phyloP scores from a whole-genome alignment of 768 basidiomycete genomes.

The Pholiota conissans region DNA sequence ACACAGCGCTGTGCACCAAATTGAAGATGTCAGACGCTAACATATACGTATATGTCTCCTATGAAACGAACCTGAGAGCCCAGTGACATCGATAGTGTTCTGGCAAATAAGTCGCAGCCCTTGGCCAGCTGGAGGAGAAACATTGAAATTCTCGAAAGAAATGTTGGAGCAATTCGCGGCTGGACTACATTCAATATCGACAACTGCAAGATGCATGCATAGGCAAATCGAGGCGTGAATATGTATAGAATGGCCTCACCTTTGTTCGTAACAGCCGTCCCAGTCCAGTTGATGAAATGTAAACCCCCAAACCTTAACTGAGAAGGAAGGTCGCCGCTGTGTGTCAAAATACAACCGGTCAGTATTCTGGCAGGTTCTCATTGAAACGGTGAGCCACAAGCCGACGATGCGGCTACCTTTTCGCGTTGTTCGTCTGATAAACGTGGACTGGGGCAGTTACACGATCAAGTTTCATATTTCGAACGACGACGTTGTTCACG shows the following conservation, averaged over 20 bases:
- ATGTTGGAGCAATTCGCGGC: slow-evolving; percentile 47
- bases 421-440: slow-evolving; percentile 51
- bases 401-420: slow-evolving; percentile 31
- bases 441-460: slow-evolving; percentile 48
- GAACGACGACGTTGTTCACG: slow-evolving; percentile 43
- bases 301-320: slow-evolving; percentile 46
- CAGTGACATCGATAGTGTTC: slow-evolving; percentile 41
- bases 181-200: slow-evolving; percentile 44
- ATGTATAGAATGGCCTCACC: slow-evolving; percentile 25
- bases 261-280: slow-evolving; percentile 41
- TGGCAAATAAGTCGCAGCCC: slow-evolving; percentile 42
- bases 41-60: background rate
- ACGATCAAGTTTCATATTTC: slow-evolving; percentile 45
- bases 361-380: background rate
- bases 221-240: background rate
- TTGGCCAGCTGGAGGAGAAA: slow-evolving; percentile 36
- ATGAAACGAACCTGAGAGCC: slow-evolving; percentile 30
- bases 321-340: slow-evolving; percentile 52
- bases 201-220: slow-evolving; percentile 39
- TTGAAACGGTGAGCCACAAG: background rate
- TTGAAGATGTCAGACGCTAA: background rate
- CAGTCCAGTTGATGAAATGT: slow-evolving; percentile 45
- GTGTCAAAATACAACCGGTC: background rate
- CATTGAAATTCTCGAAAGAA: slow-evolving; percentile 38
- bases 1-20: background rate